Evolutionary conservation across 2,329 filamentous ascomycete species (phyloP).

Genomic region (Dactylellina parvicollis): DNA sequence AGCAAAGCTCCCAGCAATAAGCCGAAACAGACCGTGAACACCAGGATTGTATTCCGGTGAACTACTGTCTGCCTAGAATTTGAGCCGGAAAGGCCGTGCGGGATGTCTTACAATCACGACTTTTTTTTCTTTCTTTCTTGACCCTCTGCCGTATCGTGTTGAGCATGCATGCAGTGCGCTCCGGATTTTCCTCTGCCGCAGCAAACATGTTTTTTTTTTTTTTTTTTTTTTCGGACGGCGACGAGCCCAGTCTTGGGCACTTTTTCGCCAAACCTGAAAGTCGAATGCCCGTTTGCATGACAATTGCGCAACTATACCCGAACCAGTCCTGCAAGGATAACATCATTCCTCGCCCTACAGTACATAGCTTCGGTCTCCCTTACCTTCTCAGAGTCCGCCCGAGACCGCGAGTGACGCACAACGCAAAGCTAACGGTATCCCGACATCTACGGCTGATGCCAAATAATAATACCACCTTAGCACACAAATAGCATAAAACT

Average conservation of each 20-base stretch:
- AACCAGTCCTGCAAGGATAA: neutral
- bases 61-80: constrained; percentile 52
- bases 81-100: constrained; percentile 50
- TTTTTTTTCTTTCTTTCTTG: too few species aligned
- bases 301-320: constrained; percentile 17
- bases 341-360: neutral
- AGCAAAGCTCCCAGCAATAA: neutral
- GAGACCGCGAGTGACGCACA: too few species aligned
- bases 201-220: neutral
- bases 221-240: neutral
- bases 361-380: neutral
- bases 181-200: neutral
- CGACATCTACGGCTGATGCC: too few species aligned
- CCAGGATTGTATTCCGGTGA: neutral
- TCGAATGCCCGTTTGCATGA: constrained; percentile 2
- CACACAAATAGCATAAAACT: neutral
- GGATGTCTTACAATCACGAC: constrained; percentile 39
- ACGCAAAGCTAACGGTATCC: too few species aligned
- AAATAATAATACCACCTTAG: neutral
- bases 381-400: too few species aligned
- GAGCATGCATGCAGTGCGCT: too few species aligned
- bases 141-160: too few species aligned
- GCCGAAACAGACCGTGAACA: constrained; percentile 9
- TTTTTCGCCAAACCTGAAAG: neutral
- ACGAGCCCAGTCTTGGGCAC: neutral